Percentiles rank a stretch among this genome's conserved stretches.
Evolutionary conservation across 345 rosid species (phyloP).

Genomic region (Carallia pectinifolia): DNA sequence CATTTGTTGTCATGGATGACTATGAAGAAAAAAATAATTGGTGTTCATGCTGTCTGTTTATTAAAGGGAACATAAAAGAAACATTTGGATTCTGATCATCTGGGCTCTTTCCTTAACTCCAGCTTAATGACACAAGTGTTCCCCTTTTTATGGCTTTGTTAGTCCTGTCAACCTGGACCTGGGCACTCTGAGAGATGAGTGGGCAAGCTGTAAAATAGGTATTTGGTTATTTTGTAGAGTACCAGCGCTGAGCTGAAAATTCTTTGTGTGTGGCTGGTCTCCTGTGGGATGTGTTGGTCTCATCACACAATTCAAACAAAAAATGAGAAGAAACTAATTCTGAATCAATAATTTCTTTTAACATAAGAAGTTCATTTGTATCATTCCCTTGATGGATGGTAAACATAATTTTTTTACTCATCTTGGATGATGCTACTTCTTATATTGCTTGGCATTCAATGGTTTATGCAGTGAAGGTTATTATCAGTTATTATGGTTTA

Average conservation of each 20-base stretch:
- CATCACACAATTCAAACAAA: neutral
- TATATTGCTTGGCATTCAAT: constrained; percentile 50
- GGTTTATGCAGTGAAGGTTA: constrained; percentile 66
- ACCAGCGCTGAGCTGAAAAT: too few species aligned
- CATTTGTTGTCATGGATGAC: too few species aligned
- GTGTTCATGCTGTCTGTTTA: too few species aligned
- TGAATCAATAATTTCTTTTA: neutral
- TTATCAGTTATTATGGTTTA: constrained; percentile 46
- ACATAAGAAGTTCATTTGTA: neutral
- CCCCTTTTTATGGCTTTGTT: too few species aligned
- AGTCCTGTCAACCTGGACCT: neutral
- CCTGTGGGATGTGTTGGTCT: neutral
- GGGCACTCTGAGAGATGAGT: constrained; percentile 41
- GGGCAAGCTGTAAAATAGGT: constrained; percentile 52
- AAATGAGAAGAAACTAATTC: neutral
- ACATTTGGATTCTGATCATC: too few species aligned
- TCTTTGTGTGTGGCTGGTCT: too few species aligned
- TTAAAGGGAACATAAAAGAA: too few species aligned
- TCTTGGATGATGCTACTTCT: constrained; percentile 35
- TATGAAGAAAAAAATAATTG: too few species aligned
- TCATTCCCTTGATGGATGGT: neutral
- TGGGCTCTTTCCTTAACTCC: too few species aligned
- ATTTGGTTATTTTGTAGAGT: neutral
- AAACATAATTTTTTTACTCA: neutral
- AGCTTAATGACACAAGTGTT: too few species aligned